A percentile compares a stretch with the other conserved stretches of the same genome.
These are phyloP conservation scores for Candida easanensis DNA, from an alignment of 805 yeast genomes.

Conservation along the genomic window DNA sequence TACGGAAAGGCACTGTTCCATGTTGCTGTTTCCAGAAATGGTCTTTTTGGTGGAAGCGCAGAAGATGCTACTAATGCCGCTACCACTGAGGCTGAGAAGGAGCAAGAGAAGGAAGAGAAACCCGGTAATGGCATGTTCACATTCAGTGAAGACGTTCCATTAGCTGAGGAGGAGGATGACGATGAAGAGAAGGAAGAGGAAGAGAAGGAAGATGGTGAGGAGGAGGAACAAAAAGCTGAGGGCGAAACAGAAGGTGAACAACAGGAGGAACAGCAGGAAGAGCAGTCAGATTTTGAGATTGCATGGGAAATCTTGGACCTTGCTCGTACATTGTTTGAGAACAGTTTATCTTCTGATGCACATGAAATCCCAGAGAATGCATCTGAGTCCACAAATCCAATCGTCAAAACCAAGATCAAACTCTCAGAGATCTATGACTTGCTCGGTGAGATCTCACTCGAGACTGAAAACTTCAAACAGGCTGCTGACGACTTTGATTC, in stretches of 20 bases:
- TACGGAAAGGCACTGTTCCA: constrained; percentile 83
- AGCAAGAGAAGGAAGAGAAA: constrained; percentile 23
- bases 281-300: constrained; percentile 73
- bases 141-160: constrained; percentile 36
- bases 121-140: constrained; percentile 31
- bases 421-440: constrained; percentile 74
- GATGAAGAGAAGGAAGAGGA: constrained; percentile 14
- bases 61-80: constrained; percentile 23
- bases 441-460: constrained; percentile 86
- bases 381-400: constrained; percentile 30
- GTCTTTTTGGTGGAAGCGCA: constrained; percentile 61
- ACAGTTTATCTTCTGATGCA: constrained; percentile 22
- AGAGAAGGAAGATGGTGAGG: constrained; percentile 19
- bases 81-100: constrained; percentile 20
- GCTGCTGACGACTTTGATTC: constrained; percentile 67
- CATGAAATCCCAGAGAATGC: constrained; percentile 12
- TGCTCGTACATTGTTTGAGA: constrained; percentile 63
- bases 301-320: constrained; percentile 88
- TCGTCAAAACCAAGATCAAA: constrained; percentile 42
- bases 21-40: constrained; percentile 70
- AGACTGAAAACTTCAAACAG: constrained; percentile 81
- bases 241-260: constrained; percentile 17
- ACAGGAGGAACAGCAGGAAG: constrained; percentile 34
- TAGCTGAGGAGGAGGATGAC: constrained; percentile 32
- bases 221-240: constrained; percentile 28